Evolutionary conservation across 371 early-diverging fungal species (phyloP).

Genomic region (Mucor saturninus): DNA sequence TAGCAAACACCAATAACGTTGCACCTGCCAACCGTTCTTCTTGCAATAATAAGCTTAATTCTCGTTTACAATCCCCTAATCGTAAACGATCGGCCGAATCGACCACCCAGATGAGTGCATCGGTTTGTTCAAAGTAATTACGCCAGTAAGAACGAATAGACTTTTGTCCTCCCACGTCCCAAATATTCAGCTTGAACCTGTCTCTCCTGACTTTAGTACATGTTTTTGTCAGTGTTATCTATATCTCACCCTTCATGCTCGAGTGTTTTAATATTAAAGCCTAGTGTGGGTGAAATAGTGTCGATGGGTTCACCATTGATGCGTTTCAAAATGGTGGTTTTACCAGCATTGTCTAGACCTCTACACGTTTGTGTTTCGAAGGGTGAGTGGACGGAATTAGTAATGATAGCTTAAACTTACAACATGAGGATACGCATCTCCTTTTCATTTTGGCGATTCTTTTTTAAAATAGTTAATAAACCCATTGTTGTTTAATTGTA

Average conservation of each 20-base stretch:
- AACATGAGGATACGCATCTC: constrained; percentile 65
- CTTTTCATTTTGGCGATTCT: constrained; percentile 40
- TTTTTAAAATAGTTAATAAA: constrained; percentile 84
- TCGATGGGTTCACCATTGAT: constrained; percentile 91
- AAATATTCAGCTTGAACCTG: constrained; percentile 48
- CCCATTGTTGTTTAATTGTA: constrained; percentile 70
- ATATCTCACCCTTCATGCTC: constrained; percentile 73
- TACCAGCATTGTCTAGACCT: constrained; percentile 99
- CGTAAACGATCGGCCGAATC: constrained; percentile 92
- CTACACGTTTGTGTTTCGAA: constrained; percentile 32
- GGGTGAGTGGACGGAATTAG: not conserved
- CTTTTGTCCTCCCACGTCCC: constrained; percentile 99
- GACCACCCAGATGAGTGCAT: constrained; percentile 98
- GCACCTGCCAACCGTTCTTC: constrained; percentile 95
- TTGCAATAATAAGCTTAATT: constrained; percentile 77
- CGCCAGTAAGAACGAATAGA: constrained; percentile 98
- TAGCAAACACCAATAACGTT: constrained; percentile 91
- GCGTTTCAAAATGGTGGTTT: constrained; percentile 96
- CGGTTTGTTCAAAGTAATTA: constrained; percentile 99
- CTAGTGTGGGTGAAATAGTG: constrained; percentile 97
- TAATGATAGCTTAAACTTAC: constrained; percentile 35
- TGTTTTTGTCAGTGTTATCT: not conserved
- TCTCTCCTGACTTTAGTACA: constrained; percentile 2
- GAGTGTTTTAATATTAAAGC: constrained; percentile 95
- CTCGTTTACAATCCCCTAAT: constrained; percentile 79